Percentiles rank a stretch among this genome's conserved stretches.
Evolutionary conservation across 345 rosid species (phyloP).

Genomic region (Gossypium mustelinum): DNA sequence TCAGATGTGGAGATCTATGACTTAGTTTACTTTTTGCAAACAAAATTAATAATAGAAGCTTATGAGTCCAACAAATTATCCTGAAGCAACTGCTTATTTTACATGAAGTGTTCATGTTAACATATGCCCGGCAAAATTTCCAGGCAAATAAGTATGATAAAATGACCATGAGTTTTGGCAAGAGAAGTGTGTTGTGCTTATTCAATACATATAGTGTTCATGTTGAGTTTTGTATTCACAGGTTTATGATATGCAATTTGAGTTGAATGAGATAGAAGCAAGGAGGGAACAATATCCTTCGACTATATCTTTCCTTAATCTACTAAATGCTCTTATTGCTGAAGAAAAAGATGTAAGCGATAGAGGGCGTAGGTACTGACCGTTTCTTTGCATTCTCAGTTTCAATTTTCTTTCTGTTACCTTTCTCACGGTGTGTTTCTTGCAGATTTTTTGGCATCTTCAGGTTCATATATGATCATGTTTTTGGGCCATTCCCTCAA

Average conservation of each 20-base stretch:
- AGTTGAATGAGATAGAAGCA: slow-evolving; percentile 95
- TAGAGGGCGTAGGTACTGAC: slow-evolving; percentile 80
- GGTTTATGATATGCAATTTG: slow-evolving; percentile 98
- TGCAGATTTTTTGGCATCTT: slow-evolving; percentile 92
- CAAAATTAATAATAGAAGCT: background rate
- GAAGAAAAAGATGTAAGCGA: slow-evolving; percentile 83
- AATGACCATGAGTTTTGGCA: background rate
- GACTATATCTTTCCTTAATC: slow-evolving; percentile 82
- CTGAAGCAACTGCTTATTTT: background rate
- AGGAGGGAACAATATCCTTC: slow-evolving; percentile 91
- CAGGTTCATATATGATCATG: slow-evolving; percentile 85
- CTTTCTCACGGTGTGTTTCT: slow-evolving; percentile 23
- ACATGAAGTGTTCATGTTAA: background rate
- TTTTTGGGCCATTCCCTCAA: slow-evolving; percentile 87
- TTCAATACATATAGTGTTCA: background rate
- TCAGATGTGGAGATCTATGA: background rate
- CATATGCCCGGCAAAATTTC: no score
- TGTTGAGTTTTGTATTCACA: slow-evolving; percentile 21
- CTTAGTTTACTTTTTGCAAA: background rate
- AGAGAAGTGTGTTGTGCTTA: background rate
- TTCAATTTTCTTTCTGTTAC: slow-evolving; percentile 18
- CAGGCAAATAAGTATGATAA: background rate
- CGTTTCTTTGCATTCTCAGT: slow-evolving; percentile 15
- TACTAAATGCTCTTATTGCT: slow-evolving; percentile 75
- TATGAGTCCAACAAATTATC: background rate